Evolutionary conservation across 2,329 filamentous ascomycete species (phyloP), one percentile per base, ranked within the genome.

Genomic region (Fusarium palustre): DNA sequence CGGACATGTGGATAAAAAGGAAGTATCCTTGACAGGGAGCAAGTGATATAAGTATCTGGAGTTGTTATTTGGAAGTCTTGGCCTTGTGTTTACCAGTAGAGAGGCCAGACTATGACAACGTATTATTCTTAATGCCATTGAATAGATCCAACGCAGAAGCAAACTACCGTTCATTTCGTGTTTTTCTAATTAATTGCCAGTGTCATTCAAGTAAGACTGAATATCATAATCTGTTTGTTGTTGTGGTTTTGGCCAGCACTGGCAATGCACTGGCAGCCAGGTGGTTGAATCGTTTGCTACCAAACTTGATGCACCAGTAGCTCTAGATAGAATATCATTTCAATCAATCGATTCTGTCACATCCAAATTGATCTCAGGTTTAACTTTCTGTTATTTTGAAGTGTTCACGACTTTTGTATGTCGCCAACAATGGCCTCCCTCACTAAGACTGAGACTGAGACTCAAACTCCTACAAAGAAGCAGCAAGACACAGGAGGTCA

Each of bases 71-170:
- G 61, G 43, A 54, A 65, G 60, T 22, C 59, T 25, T 49, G 55
- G 30, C 41, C 58, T 47, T 45, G 41, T 53, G 58, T 57, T 30
- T 59, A 43, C 28, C 49, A 36, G 41, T 59, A 50, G 50, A 56
- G 49, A 68, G 46, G 56, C 55, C 61, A 60, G 55, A 56, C 48
- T 68, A 62, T 20, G 55, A 61, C 49, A 58, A 63, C 66, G 60
- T 66, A 54, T 54, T 69, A 70, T 64, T 52, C 48, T 55, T 68
- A 64, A 72, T 73, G 64, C 62, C 53, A 70, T 73, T 75, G 71
- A 75, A 74, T 75, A 75, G 64, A 66, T 72, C 72, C 65, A 68
- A 64, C 34, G 58, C 53, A 28, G 67, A 58, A 55, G 36, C 41
- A 38, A 30, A 16, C 30, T 50, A 33, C 36, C 11, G 12, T 36